Percentiles rank a stretch among this genome's conserved stretches.
Conservation (phyloP, 73 alveolate genomes). For the Loxodes magnus region DNA sequence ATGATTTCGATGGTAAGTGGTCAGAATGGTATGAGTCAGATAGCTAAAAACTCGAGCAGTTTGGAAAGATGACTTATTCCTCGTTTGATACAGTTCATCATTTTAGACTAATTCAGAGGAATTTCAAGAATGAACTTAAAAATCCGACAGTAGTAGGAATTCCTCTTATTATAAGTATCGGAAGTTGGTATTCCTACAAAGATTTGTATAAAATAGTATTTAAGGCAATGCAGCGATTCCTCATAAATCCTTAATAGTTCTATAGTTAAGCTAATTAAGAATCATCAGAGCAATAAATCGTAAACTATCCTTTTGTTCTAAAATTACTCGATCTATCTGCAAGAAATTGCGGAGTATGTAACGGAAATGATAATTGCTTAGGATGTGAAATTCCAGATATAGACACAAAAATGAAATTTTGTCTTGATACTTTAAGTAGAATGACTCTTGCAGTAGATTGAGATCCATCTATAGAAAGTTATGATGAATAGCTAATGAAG, state of each 20-base stretch:
- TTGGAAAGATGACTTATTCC: too few species aligned
- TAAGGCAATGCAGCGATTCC: neutral
- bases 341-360: slow-evolving; percentile 2
- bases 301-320: slow-evolving; percentile 1
- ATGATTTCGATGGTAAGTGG: too few species aligned
- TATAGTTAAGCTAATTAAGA: too few species aligned
- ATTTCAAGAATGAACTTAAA: too few species aligned
- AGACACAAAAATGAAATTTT: neutral
- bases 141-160: too few species aligned
- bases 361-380: neutral
- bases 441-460: slow-evolving; percentile 1
- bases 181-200: slow-evolving; percentile 2
- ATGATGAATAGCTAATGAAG: neutral
- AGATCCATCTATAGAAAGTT: too few species aligned
- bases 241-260: neutral
- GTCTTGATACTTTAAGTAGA: neutral
- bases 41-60: too few species aligned
- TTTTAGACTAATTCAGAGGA: too few species aligned
- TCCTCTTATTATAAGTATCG: slow-evolving; percentile 1
- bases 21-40: too few species aligned
- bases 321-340: neutral
- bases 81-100: too few species aligned
- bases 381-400: slow-evolving; percentile 6
- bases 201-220: slow-evolving; percentile 2
- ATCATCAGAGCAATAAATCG: neutral